These are phyloP conservation scores for Petunia secreta DNA, from an alignment of 257 asterid species.

Conservation along the genomic window DNA sequence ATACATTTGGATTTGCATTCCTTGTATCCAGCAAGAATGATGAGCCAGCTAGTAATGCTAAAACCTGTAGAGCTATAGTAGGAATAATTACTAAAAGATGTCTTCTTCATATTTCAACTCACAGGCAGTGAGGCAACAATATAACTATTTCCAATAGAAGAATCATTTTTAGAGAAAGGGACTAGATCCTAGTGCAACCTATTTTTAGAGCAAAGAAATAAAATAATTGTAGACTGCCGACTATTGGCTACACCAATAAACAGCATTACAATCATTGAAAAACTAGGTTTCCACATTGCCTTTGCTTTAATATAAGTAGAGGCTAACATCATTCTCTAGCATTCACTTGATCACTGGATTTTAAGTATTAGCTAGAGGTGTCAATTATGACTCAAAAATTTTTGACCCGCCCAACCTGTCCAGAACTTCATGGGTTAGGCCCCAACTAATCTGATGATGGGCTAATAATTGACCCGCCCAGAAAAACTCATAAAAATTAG, in stretches of 20 bases:
- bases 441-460: no score
- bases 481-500: no score
- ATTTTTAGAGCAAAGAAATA: not conserved
- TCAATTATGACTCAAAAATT: no score
- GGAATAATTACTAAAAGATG: constrained; percentile 17
- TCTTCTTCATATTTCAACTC: not conserved
- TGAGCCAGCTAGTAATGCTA: constrained; percentile 20
- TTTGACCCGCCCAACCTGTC: no score
- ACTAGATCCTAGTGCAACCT: constrained; percentile 13
- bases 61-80: not conserved
- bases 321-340: not conserved
- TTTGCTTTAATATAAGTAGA: not conserved
- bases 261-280: constrained; percentile 10
- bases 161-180: not conserved
- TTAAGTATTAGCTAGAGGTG: not conserved
- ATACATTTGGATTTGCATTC: not conserved
- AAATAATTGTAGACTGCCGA: not conserved
- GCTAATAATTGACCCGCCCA: no score
- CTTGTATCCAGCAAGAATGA: constrained; percentile 14
- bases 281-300: not conserved
- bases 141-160: not conserved
- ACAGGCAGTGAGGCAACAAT: not conserved
- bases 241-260: constrained; percentile 20
- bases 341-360: constrained; percentile 15
- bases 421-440: no score